Evolutionary conservation across 2,329 filamentous ascomycete species (phyloP), one percentile per base, ranked within the genome.

Genomic region (Talaromyces funiculosus): DNA sequence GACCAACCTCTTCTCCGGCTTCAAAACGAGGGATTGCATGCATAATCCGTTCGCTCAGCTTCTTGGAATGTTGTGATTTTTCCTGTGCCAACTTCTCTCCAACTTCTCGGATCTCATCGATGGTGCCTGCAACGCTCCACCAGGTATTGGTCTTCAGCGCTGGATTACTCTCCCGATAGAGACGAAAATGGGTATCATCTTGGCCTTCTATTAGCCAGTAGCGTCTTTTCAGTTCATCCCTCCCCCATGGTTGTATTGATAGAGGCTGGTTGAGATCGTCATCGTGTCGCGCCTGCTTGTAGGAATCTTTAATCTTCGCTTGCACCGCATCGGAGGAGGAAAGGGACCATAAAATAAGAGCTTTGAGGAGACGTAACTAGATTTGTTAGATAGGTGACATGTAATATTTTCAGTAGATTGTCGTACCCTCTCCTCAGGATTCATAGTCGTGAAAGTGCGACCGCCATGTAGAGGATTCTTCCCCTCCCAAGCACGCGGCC

Each of bases 151-250:
- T 84, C 69, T 84, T 84, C 33, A 88, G 83, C 4, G 86, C 86
- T 12, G 90, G 89, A 69, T 96, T 95, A 75, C 90, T 93, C 76
- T 99, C 94, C 57, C 94, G 85, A 74, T 99, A 99, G 47, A 99
- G 84, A 64, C 94, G 86, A 75, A 99, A 99, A 64, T 89, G 84
- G 3, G 93, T 97, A 74, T 99, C 92, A 68, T 97, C 93, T 66
- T 90, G 85, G 12, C 94, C 94, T 76, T 99, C 94, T 64, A 99
- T 85, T 53, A 99, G 81, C 79, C 89, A 99, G 76, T 97, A 99
- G 62, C 92, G 87, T 60, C 94, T 87, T 79, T 94, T 96, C 68
- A 96, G 87, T 65, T 90, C 90, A 72, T 96, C 92, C 12, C 85
- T 84, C 8, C 92, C 92, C 92, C 92, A 97, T 4, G 91, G 86